Percentiles rank a stretch among this genome's conserved stretches.
Conservation (phyloP, 148 eudicot genomes). For the Dysphania ambrosioides region DNA sequence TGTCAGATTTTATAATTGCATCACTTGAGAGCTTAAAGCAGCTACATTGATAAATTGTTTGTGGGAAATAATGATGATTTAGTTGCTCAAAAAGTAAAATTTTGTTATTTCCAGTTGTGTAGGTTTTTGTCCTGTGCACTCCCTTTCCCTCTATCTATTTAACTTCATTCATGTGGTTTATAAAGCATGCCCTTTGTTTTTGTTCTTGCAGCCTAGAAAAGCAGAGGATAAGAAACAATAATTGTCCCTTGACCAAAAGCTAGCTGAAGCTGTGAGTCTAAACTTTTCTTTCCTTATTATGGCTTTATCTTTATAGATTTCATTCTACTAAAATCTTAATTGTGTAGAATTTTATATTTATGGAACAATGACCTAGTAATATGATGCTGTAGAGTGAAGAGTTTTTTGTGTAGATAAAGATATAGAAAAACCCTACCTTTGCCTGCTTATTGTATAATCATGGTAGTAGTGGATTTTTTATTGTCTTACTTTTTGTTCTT, state of each 20-base stretch:
- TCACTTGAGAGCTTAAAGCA: background rate
- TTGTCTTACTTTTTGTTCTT: background rate
- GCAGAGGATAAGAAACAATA: constrained; percentile 68
- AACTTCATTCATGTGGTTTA: background rate
- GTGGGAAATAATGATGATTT: background rate
- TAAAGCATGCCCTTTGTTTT: background rate
- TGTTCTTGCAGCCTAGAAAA: constrained; percentile 54
- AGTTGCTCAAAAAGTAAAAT: background rate
- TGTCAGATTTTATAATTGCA: background rate
- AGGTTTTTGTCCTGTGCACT: background rate
- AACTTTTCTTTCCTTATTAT: background rate
- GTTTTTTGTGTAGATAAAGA: too few relatives aligned
- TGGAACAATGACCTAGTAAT: background rate
- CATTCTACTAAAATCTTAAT: background rate
- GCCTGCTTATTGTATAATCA: too few relatives aligned
- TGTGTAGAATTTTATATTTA: background rate
- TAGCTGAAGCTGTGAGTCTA: constrained; percentile 5
- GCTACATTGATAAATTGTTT: background rate
- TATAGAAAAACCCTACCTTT: too few relatives aligned
- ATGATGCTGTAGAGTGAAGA: background rate
- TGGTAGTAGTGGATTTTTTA: too few relatives aligned
- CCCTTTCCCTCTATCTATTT: background rate
- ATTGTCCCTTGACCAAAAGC: background rate
- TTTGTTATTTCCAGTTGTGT: background rate
- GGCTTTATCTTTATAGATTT: background rate